Evolutionary conservation across 176 grass and related monocot species (phyloP).

Genomic region (Pharus latifolius): DNA sequence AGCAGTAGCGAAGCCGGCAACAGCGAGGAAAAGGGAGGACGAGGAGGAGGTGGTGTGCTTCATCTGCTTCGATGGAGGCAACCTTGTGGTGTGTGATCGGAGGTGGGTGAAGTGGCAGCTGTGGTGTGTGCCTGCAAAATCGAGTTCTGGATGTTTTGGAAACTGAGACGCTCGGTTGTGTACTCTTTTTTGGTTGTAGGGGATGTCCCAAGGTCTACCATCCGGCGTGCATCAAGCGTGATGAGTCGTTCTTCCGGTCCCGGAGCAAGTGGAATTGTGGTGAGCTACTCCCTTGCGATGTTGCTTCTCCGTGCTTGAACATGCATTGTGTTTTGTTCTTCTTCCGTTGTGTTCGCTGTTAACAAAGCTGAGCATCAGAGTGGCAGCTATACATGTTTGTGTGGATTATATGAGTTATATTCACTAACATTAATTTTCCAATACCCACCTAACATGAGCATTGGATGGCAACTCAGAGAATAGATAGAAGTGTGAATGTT

Average conservation of each 20-base stretch:
- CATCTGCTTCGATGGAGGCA: slow-evolving; percentile 93
- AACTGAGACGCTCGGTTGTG: neutral
- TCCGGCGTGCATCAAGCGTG: slow-evolving; percentile 77
- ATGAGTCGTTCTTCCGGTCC: slow-evolving; percentile 75
- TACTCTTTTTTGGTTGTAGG: slow-evolving; percentile 26
- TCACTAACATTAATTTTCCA: neutral
- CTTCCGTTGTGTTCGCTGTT: neutral
- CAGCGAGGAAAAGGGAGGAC: slow-evolving; percentile 25
- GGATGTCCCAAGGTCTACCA: slow-evolving; percentile 97
- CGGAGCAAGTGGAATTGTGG: slow-evolving; percentile 92
- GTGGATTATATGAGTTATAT: neutral
- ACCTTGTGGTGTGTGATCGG: slow-evolving; percentile 91
- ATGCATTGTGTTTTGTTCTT: neutral
- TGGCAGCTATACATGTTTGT: neutral
- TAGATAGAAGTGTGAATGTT: neutral
- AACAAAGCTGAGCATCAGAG: neutral
- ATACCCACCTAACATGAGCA: neutral
- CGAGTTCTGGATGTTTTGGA: neutral
- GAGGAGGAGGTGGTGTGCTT: slow-evolving; percentile 99
- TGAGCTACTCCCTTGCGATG: neutral
- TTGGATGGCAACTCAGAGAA: neutral
- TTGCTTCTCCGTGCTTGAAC: neutral
- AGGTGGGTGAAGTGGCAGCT: slow-evolving; percentile 42
- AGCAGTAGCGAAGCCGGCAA: neutral
- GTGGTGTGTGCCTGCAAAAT: neutral